A percentile compares a stretch with the other conserved stretches of the same genome.
Evolutionary conservation across 345 rosid species (phyloP).

Genomic region (Citrus glauca): DNA sequence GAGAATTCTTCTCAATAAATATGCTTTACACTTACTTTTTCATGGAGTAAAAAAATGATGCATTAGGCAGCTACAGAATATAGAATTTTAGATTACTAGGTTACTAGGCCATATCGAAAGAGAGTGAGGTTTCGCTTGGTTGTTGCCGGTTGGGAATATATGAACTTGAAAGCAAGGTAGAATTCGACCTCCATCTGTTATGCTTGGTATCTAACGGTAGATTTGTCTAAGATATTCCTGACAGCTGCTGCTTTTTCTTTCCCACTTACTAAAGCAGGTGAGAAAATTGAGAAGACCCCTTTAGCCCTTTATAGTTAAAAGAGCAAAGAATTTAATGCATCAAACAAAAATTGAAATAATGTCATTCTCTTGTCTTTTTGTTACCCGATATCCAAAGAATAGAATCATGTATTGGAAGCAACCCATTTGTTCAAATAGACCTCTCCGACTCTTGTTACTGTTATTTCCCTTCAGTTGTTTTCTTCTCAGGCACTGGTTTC

Average conservation of each 20-base stretch:
- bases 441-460: background rate
- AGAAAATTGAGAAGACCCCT: background rate
- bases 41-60: too few species aligned
- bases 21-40: too few species aligned
- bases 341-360: background rate
- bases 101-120: too few species aligned
- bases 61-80: too few species aligned
- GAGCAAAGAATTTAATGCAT: background rate
- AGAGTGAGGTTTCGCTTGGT: too few species aligned
- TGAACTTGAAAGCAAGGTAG: conserved; percentile 9
- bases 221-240: background rate
- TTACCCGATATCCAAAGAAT: conserved; percentile 4
- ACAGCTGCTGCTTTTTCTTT: background rate
- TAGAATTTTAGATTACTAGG: too few species aligned
- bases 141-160: background rate
- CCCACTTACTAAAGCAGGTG: background rate
- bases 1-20: too few species aligned
- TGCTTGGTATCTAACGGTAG: background rate
- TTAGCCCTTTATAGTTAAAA: background rate
- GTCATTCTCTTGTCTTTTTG: background rate
- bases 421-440: background rate
- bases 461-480: background rate
- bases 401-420: background rate
- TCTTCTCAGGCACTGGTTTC: too few species aligned
- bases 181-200: background rate